Base-by-base conservation (phyloP, 306 rosid genomes). In the Cicer yamashitae region DNA sequence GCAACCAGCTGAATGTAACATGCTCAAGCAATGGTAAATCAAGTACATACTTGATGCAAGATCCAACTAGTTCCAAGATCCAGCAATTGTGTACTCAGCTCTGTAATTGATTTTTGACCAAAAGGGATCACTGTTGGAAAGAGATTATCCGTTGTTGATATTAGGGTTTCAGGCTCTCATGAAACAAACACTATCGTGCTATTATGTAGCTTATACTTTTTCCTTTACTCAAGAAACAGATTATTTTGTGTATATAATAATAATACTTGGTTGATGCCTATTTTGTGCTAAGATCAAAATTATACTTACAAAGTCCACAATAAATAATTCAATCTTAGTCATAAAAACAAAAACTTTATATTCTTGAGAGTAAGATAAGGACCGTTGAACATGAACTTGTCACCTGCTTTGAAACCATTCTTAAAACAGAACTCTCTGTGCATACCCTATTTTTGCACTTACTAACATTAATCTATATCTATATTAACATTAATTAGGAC, bases 21-120 rank as follows among this genome's bases (percentile, higher is more conserved):
- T 94, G 98, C 89, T 87, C 96, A 6, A 90, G 79, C 84, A 94
- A 85, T 75, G 97, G 96, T 18, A 91, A 86, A 71, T 85, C 86
- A 12, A 69, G 63, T 38, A 63, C 64, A 44, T 90, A 91, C 81
- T 12, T 30, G 2, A 30, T 81, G 64, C 61, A 78, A 56, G 76
- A 88, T 81, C 89, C 91, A 40, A 72, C 86, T 68, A 78, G 56
- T 81, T 85, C 98, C n/a, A 73, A 84, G 85, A 90, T 94, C 47
- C 94, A 94, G 80, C 82, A 91, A 48, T 20, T 91, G 47, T 94
- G 98, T 51, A 66, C 92, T 59, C 80, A 88, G 62, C 91, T 91
- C 65, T 94, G 98, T 70, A 50, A 79, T 81, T 94, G 86, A 91
- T 80, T 53, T 82, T 22, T 66, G 61, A 80, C 59, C 67, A 20